phyloP scores from a whole-genome alignment of 495 filamentous ascomycete genomes.

The Aspergillus sclerotiicarbonarius region DNA sequence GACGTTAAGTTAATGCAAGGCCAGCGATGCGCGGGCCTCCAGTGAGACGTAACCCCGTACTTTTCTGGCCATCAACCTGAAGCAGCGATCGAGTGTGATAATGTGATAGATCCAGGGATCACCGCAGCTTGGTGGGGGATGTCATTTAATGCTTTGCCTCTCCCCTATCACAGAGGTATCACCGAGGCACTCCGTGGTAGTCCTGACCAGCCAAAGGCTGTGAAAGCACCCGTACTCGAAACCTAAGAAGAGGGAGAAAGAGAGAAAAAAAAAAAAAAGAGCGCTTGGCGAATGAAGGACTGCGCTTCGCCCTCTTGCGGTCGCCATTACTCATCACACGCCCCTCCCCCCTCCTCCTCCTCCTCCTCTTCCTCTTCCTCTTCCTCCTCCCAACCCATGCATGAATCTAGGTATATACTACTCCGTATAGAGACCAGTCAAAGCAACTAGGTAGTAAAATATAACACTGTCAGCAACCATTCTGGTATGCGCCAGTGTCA shows the following conservation, averaged over 20 bases:
- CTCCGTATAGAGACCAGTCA: neutral
- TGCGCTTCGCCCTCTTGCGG: too few species aligned
- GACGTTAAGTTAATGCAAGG: neutral
- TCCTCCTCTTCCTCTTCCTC: too few species aligned
- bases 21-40: neutral
- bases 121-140: slow-evolving; percentile 1
- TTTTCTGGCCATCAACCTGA: slow-evolving; percentile 15
- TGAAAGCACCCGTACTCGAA: neutral
- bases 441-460: too few species aligned
- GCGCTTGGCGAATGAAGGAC: neutral
- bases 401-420: neutral
- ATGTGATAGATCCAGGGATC: slow-evolving; percentile 18
- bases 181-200: too few species aligned
- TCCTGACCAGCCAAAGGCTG: neutral
- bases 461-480: neutral
- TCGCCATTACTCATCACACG: neutral
- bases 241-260: too few species aligned
- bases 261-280: too few species aligned
- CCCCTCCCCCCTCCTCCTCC: neutral
- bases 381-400: neutral
- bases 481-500: neutral
- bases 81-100: slow-evolving; percentile 18
- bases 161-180: neutral
- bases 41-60: neutral
- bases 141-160: neutral